Percentiles rank a stretch among this genome's conserved stretches.
Conservation (phyloP, 352 stramenopile species). For the Globisporangium nagaii region DNA sequence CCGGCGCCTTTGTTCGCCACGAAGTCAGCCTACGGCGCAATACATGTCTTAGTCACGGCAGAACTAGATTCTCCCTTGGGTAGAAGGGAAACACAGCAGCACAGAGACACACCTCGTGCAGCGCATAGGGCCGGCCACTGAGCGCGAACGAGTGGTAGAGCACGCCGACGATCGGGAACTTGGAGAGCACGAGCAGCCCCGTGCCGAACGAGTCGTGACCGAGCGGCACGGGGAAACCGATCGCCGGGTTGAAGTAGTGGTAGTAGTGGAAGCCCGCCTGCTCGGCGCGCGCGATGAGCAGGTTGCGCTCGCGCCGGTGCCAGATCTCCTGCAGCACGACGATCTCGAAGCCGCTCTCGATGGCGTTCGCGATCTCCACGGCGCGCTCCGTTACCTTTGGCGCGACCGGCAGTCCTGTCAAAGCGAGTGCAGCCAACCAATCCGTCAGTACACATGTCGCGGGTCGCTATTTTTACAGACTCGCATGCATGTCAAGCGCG, state of each 20-base stretch:
- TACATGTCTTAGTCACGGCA: no score
- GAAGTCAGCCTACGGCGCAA: constrained; percentile 39
- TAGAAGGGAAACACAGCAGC: not conserved
- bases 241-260: constrained; percentile 79
- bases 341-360: constrained; percentile 60
- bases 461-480: not conserved
- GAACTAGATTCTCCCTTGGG: no score
- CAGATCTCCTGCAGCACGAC: constrained; percentile 83
- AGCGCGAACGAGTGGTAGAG: constrained; percentile 77
- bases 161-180: constrained; percentile 51
- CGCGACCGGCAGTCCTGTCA: constrained; percentile 54
- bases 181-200: constrained; percentile 68
- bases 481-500: not conserved
- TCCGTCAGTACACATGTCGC: not conserved
- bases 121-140: constrained; percentile 66
- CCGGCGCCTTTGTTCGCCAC: constrained; percentile 77
- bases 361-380: constrained; percentile 56
- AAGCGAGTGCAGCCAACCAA: not conserved
- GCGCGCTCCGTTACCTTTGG: constrained; percentile 66
- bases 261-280: constrained; percentile 64
- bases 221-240: constrained; percentile 70
- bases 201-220: constrained; percentile 72
- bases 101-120: constrained; percentile 37
- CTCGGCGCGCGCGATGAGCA: constrained; percentile 57
- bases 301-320: constrained; percentile 72